Evolutionary conservation across 1,284 basidiomycete species (phyloP), one percentile per base, ranked within the genome.

Genomic region (Apiotrichum brassicae): DNA sequence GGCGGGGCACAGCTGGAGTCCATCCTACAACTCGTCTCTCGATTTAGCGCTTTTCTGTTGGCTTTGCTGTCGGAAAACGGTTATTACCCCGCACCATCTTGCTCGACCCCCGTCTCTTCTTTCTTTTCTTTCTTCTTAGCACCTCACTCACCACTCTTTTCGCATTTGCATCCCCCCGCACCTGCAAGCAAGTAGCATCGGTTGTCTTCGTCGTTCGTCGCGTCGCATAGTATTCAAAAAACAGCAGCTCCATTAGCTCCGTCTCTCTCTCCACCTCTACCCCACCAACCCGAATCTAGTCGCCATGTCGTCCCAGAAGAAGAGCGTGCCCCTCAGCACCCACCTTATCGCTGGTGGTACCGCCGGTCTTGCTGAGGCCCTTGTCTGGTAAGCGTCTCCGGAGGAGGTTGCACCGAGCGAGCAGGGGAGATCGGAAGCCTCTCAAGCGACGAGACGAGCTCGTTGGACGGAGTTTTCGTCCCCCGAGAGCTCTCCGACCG

Each of bases 271-370:
- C 38, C 14, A 12, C 35, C 24, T 19, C 43, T 19, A n/a, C 25
- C 43, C 34, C 35, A 40, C 28, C 40, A 25, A 39, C 23, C 34
- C 34, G n/a, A 40, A 35, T 20, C 28, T 37, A 34, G 28, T 20
- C 44, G 49, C 43, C 44, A 56, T 56, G 49, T 43, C 54, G 41
- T 22, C 16, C 32, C 28, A 41, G 46, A 56, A 56, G 54, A 42
- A 56, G 46, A 72, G 74, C 53, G 72, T 78, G 13, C 76, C 76
- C 13, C 86, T 95, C 61, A 88, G 86, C 30, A 92, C 85, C 40
- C 91, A 97, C 69, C 82, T 95, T 64, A 85, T 86, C 34, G 92
- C 92, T 35, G 92, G 92, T 58, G 92, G 92, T 39, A 80, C 86
- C 26, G 92, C 91, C 26, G 92, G 92, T 54, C 83, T 85, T 46